Evolutionary conservation across 2,329 filamentous ascomycete genomes (phyloP), one percentile per base, ranked within the genome.

Genomic region (Ceratocystis albifundus): DNA sequence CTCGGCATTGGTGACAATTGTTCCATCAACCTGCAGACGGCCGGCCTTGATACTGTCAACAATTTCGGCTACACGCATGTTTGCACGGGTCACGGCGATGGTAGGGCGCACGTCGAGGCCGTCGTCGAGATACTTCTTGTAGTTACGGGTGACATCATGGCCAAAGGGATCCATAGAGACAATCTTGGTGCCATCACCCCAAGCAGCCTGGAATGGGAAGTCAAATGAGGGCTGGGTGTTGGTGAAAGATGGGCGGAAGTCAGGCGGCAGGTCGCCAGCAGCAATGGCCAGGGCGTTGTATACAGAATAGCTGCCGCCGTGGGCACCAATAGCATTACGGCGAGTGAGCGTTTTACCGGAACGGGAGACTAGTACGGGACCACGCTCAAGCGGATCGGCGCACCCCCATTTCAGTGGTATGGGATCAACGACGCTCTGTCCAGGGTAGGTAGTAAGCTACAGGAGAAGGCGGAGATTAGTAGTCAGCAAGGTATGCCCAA

Each of bases 131-230:
- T 65, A 32, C 20, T 65, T 53, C 4, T 62, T 62, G 46, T 66
- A 68, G 59, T 68, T 30, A 10, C 48, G 36, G 20, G 48, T 20
- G 61, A 72, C 75, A 66, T 75, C 79, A 77, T 97, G 94, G 5
- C 94, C 93, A 75, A 88, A 89, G 0, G 93, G 93, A 74, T 97
- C 94, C 90, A 99, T 96, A 20, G 93, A 90, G 15, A 97, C 93
- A 69, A 99, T 97, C 80, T 96, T 97, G 76, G 90, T 90, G 72
- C 83, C 84, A 73, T 96, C 89, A 30, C 83, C 84, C 93, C 93
- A 99, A 76, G 94, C 85, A 6, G 89, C 86, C 71, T 96, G 96
- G 6, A 90, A 91, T 0, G 91, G 91, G 73, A 97, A 90, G 65
- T 87, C 84, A 25, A 85, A 89, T n/a, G 92, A 91, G 12, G 94